Percentiles rank a stretch among this genome's conserved stretches.
Evolutionary conservation across 768 basidiomycete genomes (phyloP).

Genomic region (Lentinula aciculospora): DNA sequence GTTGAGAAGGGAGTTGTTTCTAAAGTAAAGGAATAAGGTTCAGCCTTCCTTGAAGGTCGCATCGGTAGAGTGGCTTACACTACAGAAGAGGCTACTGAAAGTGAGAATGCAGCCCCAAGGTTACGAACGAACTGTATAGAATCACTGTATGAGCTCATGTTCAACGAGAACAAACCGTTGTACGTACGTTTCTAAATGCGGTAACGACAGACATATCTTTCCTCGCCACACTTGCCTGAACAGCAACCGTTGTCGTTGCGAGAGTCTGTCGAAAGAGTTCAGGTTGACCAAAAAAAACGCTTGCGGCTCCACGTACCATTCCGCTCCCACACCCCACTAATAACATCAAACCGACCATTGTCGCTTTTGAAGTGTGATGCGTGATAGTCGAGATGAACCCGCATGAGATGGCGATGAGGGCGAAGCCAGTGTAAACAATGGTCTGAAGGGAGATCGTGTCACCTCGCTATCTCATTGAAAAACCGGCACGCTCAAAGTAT

Average conservation of each 20-base stretch:
- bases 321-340: conserved; percentile 58
- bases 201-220: conserved; percentile 77
- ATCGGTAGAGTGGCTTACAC: conserved; percentile 30
- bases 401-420: conserved; percentile 62
- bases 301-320: conserved; percentile 22
- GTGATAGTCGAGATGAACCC: conserved; percentile 63
- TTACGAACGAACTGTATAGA: conserved; percentile 52
- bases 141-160: not conserved
- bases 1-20: conserved; percentile 42
- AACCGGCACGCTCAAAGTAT: no score
- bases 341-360: conserved; percentile 58
- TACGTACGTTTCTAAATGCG: not conserved
- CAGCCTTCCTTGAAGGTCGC: not conserved
- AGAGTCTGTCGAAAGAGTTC: conserved; percentile 30
- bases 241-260: conserved; percentile 64
- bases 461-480: not conserved
- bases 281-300: not conserved
- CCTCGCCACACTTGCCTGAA: conserved; percentile 65
- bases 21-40: conserved; percentile 5
- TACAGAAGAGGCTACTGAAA: conserved; percentile 57
- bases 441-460: conserved; percentile 24
- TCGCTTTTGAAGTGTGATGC: conserved; percentile 36
- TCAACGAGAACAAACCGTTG: not conserved
- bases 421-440: conserved; percentile 59
- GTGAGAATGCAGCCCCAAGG: conserved; percentile 63